These are phyloP conservation scores for Cryptococcus depauperatus DNA, from an alignment of 1,284 basidiomycete genomes.

Conservation along the genomic window DNA sequence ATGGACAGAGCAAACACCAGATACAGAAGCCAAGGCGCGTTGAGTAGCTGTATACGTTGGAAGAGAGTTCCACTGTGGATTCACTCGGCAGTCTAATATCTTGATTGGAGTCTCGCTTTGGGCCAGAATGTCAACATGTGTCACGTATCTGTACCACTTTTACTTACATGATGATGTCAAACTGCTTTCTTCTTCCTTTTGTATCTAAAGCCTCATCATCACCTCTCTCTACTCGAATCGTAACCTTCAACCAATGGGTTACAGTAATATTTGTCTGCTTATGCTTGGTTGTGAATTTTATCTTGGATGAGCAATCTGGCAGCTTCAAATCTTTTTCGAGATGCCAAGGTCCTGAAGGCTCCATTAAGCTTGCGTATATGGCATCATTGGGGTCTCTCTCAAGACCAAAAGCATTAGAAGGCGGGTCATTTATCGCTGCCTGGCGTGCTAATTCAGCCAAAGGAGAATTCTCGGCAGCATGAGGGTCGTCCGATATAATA, in stretches of 20 bases:
- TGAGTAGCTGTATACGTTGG: conserved; percentile 49
- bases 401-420: conserved; percentile 19
- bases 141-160: background rate
- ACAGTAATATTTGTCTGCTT: conserved; percentile 70
- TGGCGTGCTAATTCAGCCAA: conserved; percentile 41
- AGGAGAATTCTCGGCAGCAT: conserved; percentile 46
- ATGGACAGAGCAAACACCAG: conserved; percentile 34
- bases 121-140: background rate
- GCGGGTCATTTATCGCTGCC: conserved; percentile 36
- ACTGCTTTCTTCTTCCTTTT: conserved; percentile 64
- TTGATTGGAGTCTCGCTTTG: conserved; percentile 45
- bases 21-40: conserved; percentile 12
- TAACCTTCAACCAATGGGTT: conserved; percentile 70
- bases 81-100: conserved; percentile 58
- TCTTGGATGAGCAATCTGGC: conserved; percentile 47
- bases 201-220: conserved; percentile 59
- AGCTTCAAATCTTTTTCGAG: conserved; percentile 46
- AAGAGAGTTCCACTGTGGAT: conserved; percentile 65
- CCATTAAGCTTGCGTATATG: conserved; percentile 46
- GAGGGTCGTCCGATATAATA: conserved; percentile 47
- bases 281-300: conserved; percentile 79
- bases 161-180: conserved; percentile 72
- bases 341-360: conserved; percentile 53
- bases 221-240: conserved; percentile 75
- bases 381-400: conserved; percentile 38